Conservation (phyloP, 2,329 filamentous ascomycete genomes). For the Penicillium sp. region DNA sequence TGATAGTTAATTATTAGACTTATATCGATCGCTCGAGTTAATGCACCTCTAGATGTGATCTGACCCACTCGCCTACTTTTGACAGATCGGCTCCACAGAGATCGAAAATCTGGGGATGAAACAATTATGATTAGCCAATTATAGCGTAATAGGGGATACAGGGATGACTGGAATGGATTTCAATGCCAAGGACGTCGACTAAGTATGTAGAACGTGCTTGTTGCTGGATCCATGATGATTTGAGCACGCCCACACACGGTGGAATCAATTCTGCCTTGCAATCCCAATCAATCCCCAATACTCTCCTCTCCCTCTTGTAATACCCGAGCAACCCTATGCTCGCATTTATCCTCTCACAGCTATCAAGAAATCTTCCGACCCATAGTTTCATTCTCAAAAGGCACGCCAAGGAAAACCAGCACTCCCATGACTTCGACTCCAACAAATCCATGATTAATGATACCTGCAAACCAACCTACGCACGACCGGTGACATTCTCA, state of each 20-base stretch:
- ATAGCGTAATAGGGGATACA: neutral
- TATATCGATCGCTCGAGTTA: conserved; percentile 25
- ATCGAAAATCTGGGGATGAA: neutral
- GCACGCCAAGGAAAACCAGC: neutral
- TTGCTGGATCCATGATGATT: neutral
- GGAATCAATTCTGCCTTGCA: neutral
- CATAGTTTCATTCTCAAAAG: neutral
- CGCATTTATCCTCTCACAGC: neutral
- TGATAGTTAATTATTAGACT: conserved; percentile 30
- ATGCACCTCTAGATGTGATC: conserved; percentile 21
- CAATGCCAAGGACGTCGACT: neutral
- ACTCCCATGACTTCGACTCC: neutral
- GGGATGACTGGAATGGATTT: neutral
- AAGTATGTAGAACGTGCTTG: neutral
- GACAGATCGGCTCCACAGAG: conserved; percentile 26
- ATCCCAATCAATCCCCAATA: neutral
- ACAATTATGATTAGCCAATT: neutral
- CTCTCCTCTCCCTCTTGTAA: neutral
- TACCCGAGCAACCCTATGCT: neutral
- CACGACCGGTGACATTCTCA: neutral
- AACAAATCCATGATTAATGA: neutral
- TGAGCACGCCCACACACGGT: neutral
- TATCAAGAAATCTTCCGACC: neutral
- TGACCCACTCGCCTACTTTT: conserved; percentile 25
- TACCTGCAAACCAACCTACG: neutral